phyloP scores from a whole-genome alignment of 2,329 filamentous ascomycete genomes.

The Colletotrichum musicola region DNA sequence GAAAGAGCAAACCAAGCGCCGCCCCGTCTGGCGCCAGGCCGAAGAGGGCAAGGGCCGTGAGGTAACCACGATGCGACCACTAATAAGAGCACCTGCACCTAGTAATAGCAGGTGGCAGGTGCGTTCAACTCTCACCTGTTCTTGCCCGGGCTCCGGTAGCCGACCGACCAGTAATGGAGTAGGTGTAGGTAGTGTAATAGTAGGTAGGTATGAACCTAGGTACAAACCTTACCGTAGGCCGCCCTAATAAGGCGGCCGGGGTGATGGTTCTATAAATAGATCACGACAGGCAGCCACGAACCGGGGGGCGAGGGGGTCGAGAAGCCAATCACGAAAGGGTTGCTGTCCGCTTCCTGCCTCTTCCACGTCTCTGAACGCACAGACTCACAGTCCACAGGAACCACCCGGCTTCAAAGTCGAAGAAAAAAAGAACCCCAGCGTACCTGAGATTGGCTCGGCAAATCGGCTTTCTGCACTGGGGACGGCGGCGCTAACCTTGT shows the following conservation, averaged over 20 bases:
- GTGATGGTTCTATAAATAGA: conserved; percentile 26
- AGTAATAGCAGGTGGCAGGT: conserved; percentile 14
- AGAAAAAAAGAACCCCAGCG: conserved; percentile 15
- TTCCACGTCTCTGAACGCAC: neutral
- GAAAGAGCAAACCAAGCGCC: conserved; percentile 25
- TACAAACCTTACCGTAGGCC: conserved; percentile 11
- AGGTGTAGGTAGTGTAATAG: too few species aligned
- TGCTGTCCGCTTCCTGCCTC: conserved; percentile 26
- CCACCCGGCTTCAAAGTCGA: conserved; percentile 14
- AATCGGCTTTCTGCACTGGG: conserved; percentile 22
- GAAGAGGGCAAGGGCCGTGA: conserved; percentile 12
- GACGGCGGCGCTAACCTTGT: conserved; percentile 11
- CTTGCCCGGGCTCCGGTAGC: conserved; percentile 23
- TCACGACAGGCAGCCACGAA: conserved; percentile 17
- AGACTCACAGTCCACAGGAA: neutral
- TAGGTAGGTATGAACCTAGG: neutral
- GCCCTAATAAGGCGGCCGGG: conserved; percentile 14
- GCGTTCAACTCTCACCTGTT: conserved; percentile 32
- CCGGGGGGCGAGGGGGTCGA: neutral
- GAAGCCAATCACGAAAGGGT: conserved; percentile 19
- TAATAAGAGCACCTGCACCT: neutral
- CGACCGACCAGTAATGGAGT: conserved; percentile 14
- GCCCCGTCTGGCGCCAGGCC: conserved; percentile 19
- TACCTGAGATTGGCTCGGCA: conserved; percentile 18
- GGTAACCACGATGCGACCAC: neutral